Evolutionary conservation across 2,329 filamentous ascomycete species (phyloP).

Genomic region (Zasmidium citrigriseum): DNA sequence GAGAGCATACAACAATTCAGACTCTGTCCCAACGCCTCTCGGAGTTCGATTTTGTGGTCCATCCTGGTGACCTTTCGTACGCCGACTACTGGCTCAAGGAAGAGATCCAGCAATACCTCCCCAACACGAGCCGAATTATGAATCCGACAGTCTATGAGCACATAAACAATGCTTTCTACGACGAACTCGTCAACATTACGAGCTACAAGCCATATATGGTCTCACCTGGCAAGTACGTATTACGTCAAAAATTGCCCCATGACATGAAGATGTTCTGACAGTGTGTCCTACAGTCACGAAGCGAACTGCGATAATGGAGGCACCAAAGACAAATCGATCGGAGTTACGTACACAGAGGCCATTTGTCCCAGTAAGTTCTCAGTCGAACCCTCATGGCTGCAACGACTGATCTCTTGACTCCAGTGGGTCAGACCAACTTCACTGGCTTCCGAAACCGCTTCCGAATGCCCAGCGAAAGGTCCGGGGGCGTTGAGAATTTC

Average conservation of each 20-base stretch:
- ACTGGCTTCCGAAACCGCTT: slow-evolving; percentile 54
- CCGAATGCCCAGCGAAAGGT: slow-evolving; percentile 51
- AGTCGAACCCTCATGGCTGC: slow-evolving; percentile 27
- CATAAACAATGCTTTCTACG: slow-evolving; percentile 60
- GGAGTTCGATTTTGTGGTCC: slow-evolving; percentile 23
- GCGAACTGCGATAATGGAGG: slow-evolving; percentile 48
- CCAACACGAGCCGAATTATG: slow-evolving; percentile 39
- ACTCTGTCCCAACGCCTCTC: slow-evolving; percentile 8
- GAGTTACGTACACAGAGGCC: slow-evolving; percentile 47
- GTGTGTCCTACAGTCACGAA: too few species aligned
- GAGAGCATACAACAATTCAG: slow-evolving; percentile 59
- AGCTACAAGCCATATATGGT: slow-evolving; percentile 53
- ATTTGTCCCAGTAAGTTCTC: slow-evolving; percentile 41
- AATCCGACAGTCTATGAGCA: slow-evolving; percentile 56
- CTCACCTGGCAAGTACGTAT: slow-evolving; percentile 47
- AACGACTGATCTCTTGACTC: not conserved
- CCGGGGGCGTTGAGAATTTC: slow-evolving; percentile 53
- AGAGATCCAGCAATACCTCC: slow-evolving; percentile 40
- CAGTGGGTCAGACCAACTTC: slow-evolving; percentile 52
- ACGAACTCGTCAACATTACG: slow-evolving; percentile 51
- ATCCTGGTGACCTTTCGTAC: slow-evolving; percentile 58
- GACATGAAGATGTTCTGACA: not conserved
- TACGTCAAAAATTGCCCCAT: too few species aligned
- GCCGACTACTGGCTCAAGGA: slow-evolving; percentile 59
- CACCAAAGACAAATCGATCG: slow-evolving; percentile 42